Evolutionary conservation across 805 yeast genomes (phyloP), one percentile per base, ranked within the genome.

Genomic region (Cyberlindnera petersonii): DNA sequence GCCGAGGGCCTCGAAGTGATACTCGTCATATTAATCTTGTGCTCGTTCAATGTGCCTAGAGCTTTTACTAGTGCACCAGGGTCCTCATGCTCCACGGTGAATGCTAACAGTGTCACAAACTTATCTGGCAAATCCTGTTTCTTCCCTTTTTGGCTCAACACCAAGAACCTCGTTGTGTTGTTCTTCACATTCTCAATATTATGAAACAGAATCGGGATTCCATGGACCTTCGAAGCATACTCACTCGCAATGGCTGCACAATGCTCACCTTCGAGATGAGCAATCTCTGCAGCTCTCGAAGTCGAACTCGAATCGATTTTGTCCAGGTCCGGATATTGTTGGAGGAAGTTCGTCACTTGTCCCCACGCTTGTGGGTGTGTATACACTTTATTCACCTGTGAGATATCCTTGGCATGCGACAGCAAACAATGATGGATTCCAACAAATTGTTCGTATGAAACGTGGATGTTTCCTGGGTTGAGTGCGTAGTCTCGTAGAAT

Each of bases 321-420:
- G 36, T 70, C 71, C 24, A 74, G 65, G 17, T 59, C 51, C 26
- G 65, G 45, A 46, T 43, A 36, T 11, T 37, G 46, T 15, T 65
- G 55, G 29, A 84, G 56, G 65, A 85, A 93, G 17, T 65, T 58
- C 3, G 72, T 65, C 35, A 86, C 81, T 58, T 91, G 98, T 9
- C 96, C 94, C 98, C 98, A 91, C 0, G 89, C 98, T 60, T 91
- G 98, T 2, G 98, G 97, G 61, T 91, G 98, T 4, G 96, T 85
- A 63, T 85, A 86, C 15, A 91, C 72, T 23, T 69, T 74, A 13
- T 56, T 61, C 36, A 88, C 72, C 11, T 69, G 58, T 1, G 58
- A 47, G 4, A 82, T 48, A 24, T 67, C 68, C 32, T 55, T 50
- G 8, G 74, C 69, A 46, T 59, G 65, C 5, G 80, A 62, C 44